Base-by-base conservation (phyloP, 2,329 filamentous ascomycete genomes). In the Clonostachys chloroleuca region DNA sequence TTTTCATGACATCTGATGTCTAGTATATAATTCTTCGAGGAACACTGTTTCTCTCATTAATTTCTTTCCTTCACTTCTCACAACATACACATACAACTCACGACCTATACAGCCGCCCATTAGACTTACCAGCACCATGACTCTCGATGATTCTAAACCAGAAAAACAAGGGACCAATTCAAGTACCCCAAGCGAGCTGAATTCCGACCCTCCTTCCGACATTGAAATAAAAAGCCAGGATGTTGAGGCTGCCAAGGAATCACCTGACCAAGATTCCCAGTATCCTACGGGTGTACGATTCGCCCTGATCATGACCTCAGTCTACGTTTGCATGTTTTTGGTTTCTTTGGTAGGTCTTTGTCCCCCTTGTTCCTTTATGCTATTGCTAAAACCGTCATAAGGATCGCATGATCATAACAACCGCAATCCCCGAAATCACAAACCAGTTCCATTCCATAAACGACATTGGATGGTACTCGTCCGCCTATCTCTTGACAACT, bases 381-480 rank as follows among this genome's bases (percentile, higher is more conserved):
- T 14, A 33, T 43, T 43, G 34, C 24, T 30, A 30, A 30, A 16
- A 33, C n/a, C 18, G 5, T 6, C 42, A 12, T 13, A 24, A 42
- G 46, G 50, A 81, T 68, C 37, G 78, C 24, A 80, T 77, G 16
- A 80, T 81, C 52, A 67, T 39, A 39, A 18, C 36, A 12, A 39
- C 17, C 10, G 49, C 75, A 14, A 69, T 76, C 17, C 74, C 75
- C 4, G 61, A 64, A 33, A 78, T 78, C 54, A 75, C 73, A 5
- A 66, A 74, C 52, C 72, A 77, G 20, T 78, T 79, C 56, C 63
- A 74, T 43, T 74, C 74, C 44, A 62, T 80, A 5, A 72, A 72
- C 6, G 79, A 83, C 51, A 76, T 83, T 46, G 78, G 77, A 44
- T 83, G 80, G 80, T 83, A 82, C 58, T 77, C 76, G 4, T 78